Base-by-base conservation (phyloP, 2,329 filamentous ascomycete species). In the Leptographium procerum region DNA sequence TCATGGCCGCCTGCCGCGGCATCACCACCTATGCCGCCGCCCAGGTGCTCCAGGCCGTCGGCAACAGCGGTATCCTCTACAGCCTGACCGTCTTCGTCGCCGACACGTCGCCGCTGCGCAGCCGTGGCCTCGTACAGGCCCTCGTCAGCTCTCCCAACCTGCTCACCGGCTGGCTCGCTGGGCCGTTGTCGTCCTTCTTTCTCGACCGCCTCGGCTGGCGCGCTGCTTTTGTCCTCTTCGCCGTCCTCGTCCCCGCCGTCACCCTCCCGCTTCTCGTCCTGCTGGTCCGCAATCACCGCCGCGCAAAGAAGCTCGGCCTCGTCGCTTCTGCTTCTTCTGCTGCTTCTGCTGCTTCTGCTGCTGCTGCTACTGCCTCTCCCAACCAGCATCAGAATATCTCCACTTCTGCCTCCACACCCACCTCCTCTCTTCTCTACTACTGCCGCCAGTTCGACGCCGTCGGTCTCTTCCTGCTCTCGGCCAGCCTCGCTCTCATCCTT, bases 91-190 rank as follows among this genome's bases (percentile, higher is more conserved):
- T 88, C 57, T 82, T 87, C 66, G 78, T 85, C 59, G 81, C 84
- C 57, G 85, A 88, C 65, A 85, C 83, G 3, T 83, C 83, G 8
- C 77, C 78, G 31, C 71, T 88, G 29, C 77, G 80, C 65, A 85
- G 85, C 66, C 79, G 85, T 65, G 81, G 79, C 9, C 74, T 88
- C 57, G 77, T 83, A 24, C 79, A 82, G 43, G 80, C 82, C 3
- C 77, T 86, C 60, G 81, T 81, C n/a, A 75, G 78, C 29, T 80
- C 83, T 1, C 84, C 85, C 1, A 83, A 82, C 65, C 74, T 87
- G 53, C 74, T 81, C 57, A 85, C 83, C 2, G 79, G 82, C 1
- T 86, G 83, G 71, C 75, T 81, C 48, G 80, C 81, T 1, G 77
- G 81, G 1, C 74, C 74, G 36, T 76, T 84, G 55, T 79, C 80